Evolutionary conservation across 164 flowering plant genomes (phyloP), one percentile per base, ranked within the genome.

Genomic region (Cinnamomum micranthum): DNA sequence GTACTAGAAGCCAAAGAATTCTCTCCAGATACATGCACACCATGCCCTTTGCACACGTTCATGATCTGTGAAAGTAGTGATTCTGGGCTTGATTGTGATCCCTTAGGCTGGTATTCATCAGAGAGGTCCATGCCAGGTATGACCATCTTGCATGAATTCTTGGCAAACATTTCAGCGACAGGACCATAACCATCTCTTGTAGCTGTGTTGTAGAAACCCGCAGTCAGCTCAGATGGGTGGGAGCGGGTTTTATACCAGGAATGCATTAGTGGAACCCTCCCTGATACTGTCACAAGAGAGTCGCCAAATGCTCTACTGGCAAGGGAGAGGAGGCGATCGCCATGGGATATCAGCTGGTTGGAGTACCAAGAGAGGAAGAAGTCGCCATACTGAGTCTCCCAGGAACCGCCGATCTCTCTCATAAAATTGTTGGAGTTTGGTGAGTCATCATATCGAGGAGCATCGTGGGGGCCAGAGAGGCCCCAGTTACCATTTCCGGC

Each of bases 351-450:
- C 52, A 95, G 96, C 80, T 83, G 84, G 77, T 71, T 78, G 11
- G 98, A 91, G 82, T 95, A 95, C 98, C 99, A 95, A 11, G 93
- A 83, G 50, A 93, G 94, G 88, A 95, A 95, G 82, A 95, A 95
- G 70, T 92, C 81, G 2, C 96, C 99, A 74, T 95, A 95, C 0
- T 84, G 82, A 70, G 89, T 84, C 79, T 91, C 93, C 99, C 99
- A 95, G 19, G 99, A 93, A 47, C 99, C 98, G 13, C 90, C 92
- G 41, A 84, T 71, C 22, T 91, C 93, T 77, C 74, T 84, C 77
- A 90, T 88, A 85, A 95, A 95, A 68, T 50, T 76, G 67, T 64
- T 84, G 2, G 85, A 77, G 70, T 79, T 65, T 17, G 98, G 96
- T 17, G 80, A 41, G 35, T 89, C 80, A 51, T 89, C 73, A 71